Evolutionary conservation across 192 early-diverging fungal species (phyloP), one percentile per base, ranked within the genome.

Genomic region (Rhizophagus clarus): DNA sequence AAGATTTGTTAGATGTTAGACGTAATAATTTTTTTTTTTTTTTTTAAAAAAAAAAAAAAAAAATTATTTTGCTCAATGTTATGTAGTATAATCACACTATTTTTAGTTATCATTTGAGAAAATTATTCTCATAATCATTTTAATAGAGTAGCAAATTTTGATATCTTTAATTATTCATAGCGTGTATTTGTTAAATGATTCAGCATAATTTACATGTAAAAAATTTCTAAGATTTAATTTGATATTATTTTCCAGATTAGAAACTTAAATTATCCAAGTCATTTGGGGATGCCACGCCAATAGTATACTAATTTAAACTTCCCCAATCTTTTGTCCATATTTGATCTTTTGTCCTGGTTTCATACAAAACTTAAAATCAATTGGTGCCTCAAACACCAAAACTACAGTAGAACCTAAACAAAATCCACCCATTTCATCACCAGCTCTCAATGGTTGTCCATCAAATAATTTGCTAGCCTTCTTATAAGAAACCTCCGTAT

Each of bases 341-440:
- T 91, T 89, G 31, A 97, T 92, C 31, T 88, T 87, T 81, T 95
- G 91, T 3, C 93, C 94, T 7, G 88, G 88, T 71, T 89, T 82
- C 5, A 97, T 85, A 40, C 74, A 74, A 80, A 94, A 99, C 83
- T 91, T 88, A 86, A 98, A 98, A 20, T 88, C 81, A 29, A 87
- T 64, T 2, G 97, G 98, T 1, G 97, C 97, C 79, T 97, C 96
- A 90, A 99, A 99, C 62, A 99, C 96, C 32, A 99, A 85, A 8
- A 99, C 97, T 37, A 99, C 90, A 7, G 98, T 99, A 11, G 95
- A 96, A 32, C 98, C 98, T 15, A 99, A 87, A 71, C 88, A 90
- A 86, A 99, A 99, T 24, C 98, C 98, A 17, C 98, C 98, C 80
- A 99, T 90, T 81, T 98, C 95, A 80, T 97, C 91, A 61, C 97